These are phyloP conservation scores for Middelhovenomyces tepae DNA, from an alignment of 805 yeast genomes.

Conservation along the genomic window DNA sequence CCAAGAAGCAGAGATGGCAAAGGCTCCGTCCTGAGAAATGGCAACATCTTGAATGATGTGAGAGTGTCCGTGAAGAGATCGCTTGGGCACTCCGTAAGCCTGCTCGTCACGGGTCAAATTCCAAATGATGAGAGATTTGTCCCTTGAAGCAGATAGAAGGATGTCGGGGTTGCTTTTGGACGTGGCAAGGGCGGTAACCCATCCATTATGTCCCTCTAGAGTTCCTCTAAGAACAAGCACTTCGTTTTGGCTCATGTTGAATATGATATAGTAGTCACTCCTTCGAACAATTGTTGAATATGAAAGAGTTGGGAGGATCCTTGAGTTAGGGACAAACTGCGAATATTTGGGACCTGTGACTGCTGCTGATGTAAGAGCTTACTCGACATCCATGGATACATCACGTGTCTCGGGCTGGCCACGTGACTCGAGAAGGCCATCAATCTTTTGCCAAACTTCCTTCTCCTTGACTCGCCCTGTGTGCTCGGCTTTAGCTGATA, in stretches of 20 bases:
- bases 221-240: slow-evolving; percentile 99
- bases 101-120: slow-evolving; percentile 92
- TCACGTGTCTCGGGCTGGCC: background rate
- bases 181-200: slow-evolving; percentile 99
- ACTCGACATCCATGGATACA: too few species aligned
- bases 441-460: slow-evolving; percentile 28
- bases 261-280: slow-evolving; percentile 1
- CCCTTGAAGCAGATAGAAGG: slow-evolving; percentile 97
- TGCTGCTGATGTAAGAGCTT: slow-evolving; percentile 1
- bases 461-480: slow-evolving; percentile 51
- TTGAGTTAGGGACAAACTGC: too few species aligned
- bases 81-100: slow-evolving; percentile 97
- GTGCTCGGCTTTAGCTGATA: slow-evolving; percentile 63
- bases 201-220: slow-evolving; percentile 69
- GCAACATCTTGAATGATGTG: slow-evolving; percentile 98
- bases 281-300: too few species aligned
- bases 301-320: too few species aligned
- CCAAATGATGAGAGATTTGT: slow-evolving; percentile 98
- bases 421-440: slow-evolving; percentile 18
- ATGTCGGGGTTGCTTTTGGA: slow-evolving; percentile 97
- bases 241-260: slow-evolving; percentile 41
- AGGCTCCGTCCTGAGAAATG: slow-evolving; percentile 95
- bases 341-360: slow-evolving; percentile 1
- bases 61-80: slow-evolving; percentile 95
- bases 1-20: slow-evolving; percentile 99